These are phyloP conservation scores for Chiua sp. DNA, from an alignment of 1,284 basidiomycete species.

Conservation along the genomic window DNA sequence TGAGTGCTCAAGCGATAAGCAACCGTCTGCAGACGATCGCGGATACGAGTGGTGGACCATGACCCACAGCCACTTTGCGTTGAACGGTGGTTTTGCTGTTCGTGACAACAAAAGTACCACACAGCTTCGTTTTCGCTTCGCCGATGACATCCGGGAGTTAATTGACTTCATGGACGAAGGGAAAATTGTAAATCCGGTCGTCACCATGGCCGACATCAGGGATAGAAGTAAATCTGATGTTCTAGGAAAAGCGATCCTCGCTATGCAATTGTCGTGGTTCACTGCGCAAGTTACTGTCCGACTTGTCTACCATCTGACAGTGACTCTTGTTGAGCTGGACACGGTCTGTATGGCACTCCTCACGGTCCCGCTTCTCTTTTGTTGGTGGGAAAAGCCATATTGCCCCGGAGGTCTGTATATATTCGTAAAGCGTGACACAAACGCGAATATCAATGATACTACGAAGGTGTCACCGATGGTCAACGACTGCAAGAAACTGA, in stretches of 20 bases:
- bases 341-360: conserved; percentile 37
- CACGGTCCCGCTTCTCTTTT: conserved; percentile 30
- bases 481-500: no score
- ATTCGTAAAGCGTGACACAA: no score
- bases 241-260: conserved; percentile 33
- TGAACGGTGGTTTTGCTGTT: conserved; percentile 36
- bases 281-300: conserved; percentile 34
- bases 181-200: neutral
- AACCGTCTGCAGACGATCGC: neutral
- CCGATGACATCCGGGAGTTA: no score
- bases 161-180: no score
- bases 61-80: conserved; percentile 30
- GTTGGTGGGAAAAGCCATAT: conserved; percentile 45
- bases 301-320: conserved; percentile 19
- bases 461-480: no score
- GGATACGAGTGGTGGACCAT: conserved; percentile 16
- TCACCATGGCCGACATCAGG: conserved; percentile 32
- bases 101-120: neutral
- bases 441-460: no score
- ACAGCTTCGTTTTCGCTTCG: no score
- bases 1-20: no score
- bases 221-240: conserved; percentile 37
- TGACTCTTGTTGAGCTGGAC: conserved; percentile 39
- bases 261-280: conserved; percentile 41
- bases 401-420: conserved; percentile 2